A percentile compares a stretch with the other conserved stretches of the same genome.
These are phyloP conservation scores for Curvularia sp. DNA, from an alignment of 2,329 filamentous ascomycete species.

Conservation along the genomic window DNA sequence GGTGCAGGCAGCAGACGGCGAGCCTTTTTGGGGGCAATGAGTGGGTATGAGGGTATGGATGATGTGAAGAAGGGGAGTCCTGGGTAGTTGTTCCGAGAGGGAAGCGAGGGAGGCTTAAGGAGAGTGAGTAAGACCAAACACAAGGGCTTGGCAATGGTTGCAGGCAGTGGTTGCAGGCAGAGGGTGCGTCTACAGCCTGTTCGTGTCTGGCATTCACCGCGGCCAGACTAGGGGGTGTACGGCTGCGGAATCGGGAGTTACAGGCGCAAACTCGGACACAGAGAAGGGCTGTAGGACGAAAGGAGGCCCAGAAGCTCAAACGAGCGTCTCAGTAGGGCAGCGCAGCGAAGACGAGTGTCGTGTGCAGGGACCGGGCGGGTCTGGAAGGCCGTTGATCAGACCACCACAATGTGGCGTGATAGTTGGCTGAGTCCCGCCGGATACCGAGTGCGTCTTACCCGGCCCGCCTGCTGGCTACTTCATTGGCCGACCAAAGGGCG, in stretches of 20 bases:
- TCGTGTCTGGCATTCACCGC: constrained; percentile 12
- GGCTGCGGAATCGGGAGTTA: constrained; percentile 23
- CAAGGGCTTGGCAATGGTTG: constrained; percentile 27
- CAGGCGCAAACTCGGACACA: constrained; percentile 15
- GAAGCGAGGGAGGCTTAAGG: constrained; percentile 29
- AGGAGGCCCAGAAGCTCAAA: constrained; percentile 18
- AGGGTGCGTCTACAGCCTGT: neutral
- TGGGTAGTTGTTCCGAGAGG: constrained; percentile 3
- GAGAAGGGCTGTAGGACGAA: constrained; percentile 13
- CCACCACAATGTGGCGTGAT: constrained; percentile 47
- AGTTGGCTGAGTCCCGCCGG: constrained; percentile 27
- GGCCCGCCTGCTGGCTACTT: constrained; percentile 4
- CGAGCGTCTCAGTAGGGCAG: constrained; percentile 27
- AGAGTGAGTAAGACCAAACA: constrained; percentile 25
- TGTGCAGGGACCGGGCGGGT: constrained; percentile 18
- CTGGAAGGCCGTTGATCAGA: constrained; percentile 34
- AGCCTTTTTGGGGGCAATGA: neutral
- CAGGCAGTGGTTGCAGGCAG: constrained; percentile 14
- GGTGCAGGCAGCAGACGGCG: constrained; percentile 8
- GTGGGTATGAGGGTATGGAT: neutral
- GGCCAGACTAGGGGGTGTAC: constrained; percentile 7
- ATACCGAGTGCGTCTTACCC: constrained; percentile 16
- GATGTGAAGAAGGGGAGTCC: constrained; percentile 8
- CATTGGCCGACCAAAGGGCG: neutral
- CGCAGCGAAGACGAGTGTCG: constrained; percentile 15